Conservation (phyloP, 257 asterid species). For the Thymus quinquecostatus region DNA sequence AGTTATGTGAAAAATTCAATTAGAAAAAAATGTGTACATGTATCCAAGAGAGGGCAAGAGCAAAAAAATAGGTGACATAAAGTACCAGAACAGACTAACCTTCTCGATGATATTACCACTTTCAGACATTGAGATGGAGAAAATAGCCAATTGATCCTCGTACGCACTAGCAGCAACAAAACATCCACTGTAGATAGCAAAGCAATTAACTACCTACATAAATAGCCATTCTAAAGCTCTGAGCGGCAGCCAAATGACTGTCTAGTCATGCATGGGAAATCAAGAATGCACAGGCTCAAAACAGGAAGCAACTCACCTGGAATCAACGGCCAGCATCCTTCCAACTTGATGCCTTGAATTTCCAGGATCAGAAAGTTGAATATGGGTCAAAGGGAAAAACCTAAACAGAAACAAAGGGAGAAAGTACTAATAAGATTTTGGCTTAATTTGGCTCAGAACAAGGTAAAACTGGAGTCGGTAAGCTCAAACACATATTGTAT, state of each 20-base stretch:
- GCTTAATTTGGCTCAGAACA: constrained; percentile 21
- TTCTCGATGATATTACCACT: constrained; percentile 73
- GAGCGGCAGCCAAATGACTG: constrained; percentile 41
- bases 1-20: constrained; percentile 17
- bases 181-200: constrained; percentile 79
- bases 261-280: constrained; percentile 27
- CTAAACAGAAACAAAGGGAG: constrained; percentile 37
- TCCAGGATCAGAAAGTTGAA: constrained; percentile 80
- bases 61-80: constrained; percentile 11
- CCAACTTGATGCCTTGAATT: constrained; percentile 82
- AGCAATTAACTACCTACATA: constrained; percentile 46
- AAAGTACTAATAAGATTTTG: constrained; percentile 12
- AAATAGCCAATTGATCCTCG: constrained; percentile 80
- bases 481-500: constrained; percentile 7
- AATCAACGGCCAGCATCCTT: constrained; percentile 90
- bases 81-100: constrained; percentile 47
- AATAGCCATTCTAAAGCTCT: constrained; percentile 47
- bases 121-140: constrained; percentile 65
- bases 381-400: constrained; percentile 72
- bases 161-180: constrained; percentile 95
- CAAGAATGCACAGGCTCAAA: constrained; percentile 22
- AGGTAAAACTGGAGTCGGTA: constrained; percentile 23
- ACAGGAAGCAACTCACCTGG: constrained; percentile 58
- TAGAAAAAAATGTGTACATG: constrained; percentile 25
- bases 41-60: constrained; percentile 20